phyloP scores from a whole-genome alignment of 495 filamentous ascomycete species.

The Articulospora tetracladia region DNA sequence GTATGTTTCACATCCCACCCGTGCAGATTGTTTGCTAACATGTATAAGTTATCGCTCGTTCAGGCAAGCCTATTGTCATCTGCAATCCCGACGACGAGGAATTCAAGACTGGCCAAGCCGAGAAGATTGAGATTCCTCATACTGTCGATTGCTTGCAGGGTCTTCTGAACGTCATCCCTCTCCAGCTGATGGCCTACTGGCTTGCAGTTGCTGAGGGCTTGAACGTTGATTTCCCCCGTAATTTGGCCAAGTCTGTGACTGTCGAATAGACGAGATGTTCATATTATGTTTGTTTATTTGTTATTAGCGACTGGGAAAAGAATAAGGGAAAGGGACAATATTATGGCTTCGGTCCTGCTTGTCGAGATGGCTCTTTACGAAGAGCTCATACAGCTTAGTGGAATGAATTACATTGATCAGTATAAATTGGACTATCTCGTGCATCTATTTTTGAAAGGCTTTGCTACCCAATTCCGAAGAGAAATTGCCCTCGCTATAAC shows the following conservation, averaged over 20 bases:
- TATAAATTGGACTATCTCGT: neutral
- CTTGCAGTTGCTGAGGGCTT: conserved; percentile 91
- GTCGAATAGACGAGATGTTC: conserved; percentile 67
- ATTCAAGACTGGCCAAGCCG: conserved; percentile 79
- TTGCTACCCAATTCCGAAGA: too few species aligned
- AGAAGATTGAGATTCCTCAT: conserved; percentile 96
- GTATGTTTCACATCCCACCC: conserved; percentile 35
- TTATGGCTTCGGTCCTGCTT: neutral
- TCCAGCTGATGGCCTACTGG: conserved; percentile 98
- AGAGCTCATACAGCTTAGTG: neutral
- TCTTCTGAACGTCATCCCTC: conserved; percentile 93
- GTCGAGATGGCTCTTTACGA: neutral
- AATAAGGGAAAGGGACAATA: neutral
- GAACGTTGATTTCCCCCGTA: conserved; percentile 96
- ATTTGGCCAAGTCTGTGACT: conserved; percentile 97
- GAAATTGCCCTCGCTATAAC: too few species aligned
- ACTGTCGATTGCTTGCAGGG: conserved; percentile 95
- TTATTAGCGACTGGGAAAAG: conserved; percentile 14
- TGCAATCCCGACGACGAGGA: conserved; percentile 90
- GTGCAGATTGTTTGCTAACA: conserved; percentile 28
- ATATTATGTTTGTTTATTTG: conserved; percentile 5
- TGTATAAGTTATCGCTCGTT: conserved; percentile 73
- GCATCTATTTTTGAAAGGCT: too few species aligned
- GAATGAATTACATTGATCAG: neutral
- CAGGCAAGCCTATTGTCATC: conserved; percentile 94